phyloP scores from a whole-genome alignment of 176 grass and related monocot genomes.

The Metroxylon sagu region DNA sequence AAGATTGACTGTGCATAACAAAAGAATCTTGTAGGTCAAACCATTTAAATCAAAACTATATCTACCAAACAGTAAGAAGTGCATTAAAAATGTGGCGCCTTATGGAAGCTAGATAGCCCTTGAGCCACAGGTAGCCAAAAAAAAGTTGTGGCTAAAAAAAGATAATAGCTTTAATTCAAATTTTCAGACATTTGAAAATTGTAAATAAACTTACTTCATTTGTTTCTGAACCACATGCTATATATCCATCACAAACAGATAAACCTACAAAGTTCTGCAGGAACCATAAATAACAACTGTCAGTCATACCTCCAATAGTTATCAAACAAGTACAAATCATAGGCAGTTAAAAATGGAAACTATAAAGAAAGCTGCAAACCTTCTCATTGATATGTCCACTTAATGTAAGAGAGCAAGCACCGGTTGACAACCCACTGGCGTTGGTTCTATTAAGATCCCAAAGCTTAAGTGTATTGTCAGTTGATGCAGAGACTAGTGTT shows the following conservation, averaged over 20 bases:
- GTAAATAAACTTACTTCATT: conserved; percentile 67
- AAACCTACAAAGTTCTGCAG: conserved; percentile 99
- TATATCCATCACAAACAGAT: conserved; percentile 85
- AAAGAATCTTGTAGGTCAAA: no score
- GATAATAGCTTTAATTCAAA: no score
- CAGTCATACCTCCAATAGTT: neutral
- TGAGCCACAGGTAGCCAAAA: no score
- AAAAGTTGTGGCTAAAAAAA: no score
- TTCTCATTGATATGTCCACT: conserved; percentile 94
- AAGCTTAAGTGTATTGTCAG: conserved; percentile 91
- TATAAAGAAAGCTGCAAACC: conserved; percentile 26
- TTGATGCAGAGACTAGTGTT: conserved; percentile 85
- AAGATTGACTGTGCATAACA: no score
- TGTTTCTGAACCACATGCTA: conserved; percentile 89
- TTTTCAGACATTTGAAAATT: no score
- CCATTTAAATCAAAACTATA: neutral
- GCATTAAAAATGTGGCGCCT: conserved; percentile 1
- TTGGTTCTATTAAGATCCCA: conserved; percentile 84
- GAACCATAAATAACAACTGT: conserved; percentile 13
- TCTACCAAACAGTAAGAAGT: conserved; percentile 10
- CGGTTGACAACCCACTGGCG: conserved; percentile 47
- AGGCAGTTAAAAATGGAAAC: conserved; percentile 5
- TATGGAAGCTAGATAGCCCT: no score
- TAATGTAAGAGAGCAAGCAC: conserved; percentile 61
- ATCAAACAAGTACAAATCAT: conserved; percentile 1